Evolutionary conservation across 441 rosid genomes (phyloP).

Genomic region (Adansonia grandidieri): DNA sequence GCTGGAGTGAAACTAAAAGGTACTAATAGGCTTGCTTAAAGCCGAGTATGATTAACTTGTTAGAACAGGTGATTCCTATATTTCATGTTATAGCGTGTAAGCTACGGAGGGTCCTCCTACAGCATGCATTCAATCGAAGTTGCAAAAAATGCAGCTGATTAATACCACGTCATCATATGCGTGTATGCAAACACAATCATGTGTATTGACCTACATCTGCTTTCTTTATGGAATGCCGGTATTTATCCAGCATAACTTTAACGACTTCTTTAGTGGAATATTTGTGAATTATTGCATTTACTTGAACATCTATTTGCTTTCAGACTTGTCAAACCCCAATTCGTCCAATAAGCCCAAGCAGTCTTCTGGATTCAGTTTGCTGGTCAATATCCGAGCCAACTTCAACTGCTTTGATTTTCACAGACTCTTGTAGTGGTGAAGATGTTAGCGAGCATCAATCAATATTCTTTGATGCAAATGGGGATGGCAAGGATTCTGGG

Average conservation of each 20-base stretch:
- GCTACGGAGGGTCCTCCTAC: neutral
- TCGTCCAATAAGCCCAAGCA: constrained; percentile 82
- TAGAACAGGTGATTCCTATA: neutral
- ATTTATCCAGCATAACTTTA: constrained; percentile 6
- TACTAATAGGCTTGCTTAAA: neutral
- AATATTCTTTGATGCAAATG: constrained; percentile 59
- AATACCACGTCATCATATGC: neutral
- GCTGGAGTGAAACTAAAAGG: neutral
- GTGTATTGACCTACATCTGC: neutral
- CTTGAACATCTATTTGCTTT: constrained; percentile 23
- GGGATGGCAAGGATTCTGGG: constrained; percentile 58
- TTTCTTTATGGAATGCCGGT: neutral
- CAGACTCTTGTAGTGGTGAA: constrained; percentile 64
- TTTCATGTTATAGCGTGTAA: constrained; percentile 1
- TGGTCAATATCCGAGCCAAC: constrained; percentile 95
- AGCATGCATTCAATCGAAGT: neutral
- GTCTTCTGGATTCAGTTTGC: constrained; percentile 89
- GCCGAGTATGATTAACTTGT: neutral
- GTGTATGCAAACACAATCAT: neutral
- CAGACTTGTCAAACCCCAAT: constrained; percentile 93
- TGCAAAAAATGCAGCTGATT: neutral
- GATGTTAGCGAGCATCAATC: constrained; percentile 56
- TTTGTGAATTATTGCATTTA: constrained; percentile 20
- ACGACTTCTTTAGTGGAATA: constrained; percentile 3
- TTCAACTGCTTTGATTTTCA: constrained; percentile 75